Evolutionary conservation across 768 basidiomycete species (phyloP).

Genomic region (Crassisporium funariophilum): DNA sequence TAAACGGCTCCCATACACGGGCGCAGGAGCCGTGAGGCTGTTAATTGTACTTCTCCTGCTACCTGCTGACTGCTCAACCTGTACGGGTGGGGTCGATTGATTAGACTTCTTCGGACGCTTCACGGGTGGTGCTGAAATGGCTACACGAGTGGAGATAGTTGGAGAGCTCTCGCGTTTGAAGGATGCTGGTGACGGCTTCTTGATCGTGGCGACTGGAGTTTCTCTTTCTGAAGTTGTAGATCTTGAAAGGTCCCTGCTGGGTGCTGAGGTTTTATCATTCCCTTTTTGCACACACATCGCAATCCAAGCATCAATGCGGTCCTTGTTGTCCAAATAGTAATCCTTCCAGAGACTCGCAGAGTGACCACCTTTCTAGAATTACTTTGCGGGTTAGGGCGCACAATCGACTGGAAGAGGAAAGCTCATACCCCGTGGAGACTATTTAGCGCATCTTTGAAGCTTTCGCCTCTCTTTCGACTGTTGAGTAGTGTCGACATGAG

Average conservation of each 20-base stretch:
- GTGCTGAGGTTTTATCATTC: constrained; percentile 14
- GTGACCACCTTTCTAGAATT: constrained; percentile 46
- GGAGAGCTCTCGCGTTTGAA: constrained; percentile 39
- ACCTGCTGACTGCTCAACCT: constrained; percentile 21
- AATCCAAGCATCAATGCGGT: constrained; percentile 55
- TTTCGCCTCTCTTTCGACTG: constrained; percentile 41
- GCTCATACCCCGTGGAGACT: constrained; percentile 60
- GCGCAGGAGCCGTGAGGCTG: constrained; percentile 56
- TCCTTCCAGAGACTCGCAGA: constrained; percentile 76
- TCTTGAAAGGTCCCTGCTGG: constrained; percentile 1
- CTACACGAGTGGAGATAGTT: constrained; percentile 19
- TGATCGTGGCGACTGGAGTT: constrained; percentile 32
- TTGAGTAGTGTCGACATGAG: constrained; percentile 53
- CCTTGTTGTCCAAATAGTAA: constrained; percentile 72
- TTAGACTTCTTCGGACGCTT: constrained; percentile 27
- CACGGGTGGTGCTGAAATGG: constrained; percentile 17
- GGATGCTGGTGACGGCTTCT: constrained; percentile 41
- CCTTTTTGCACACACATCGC: constrained; percentile 35
- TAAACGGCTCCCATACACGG: constrained; percentile 48
- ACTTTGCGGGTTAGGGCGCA: constrained; percentile 19
- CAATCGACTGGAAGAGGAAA: constrained; percentile 1
- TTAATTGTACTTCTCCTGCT: constrained; percentile 57
- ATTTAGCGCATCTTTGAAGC: constrained; percentile 70
- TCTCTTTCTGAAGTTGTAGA: constrained; percentile 15
- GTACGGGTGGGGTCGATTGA: constrained; percentile 25